phyloP scores from a whole-genome alignment of 768 basidiomycete genomes.

The Suillus ampliporus region DNA sequence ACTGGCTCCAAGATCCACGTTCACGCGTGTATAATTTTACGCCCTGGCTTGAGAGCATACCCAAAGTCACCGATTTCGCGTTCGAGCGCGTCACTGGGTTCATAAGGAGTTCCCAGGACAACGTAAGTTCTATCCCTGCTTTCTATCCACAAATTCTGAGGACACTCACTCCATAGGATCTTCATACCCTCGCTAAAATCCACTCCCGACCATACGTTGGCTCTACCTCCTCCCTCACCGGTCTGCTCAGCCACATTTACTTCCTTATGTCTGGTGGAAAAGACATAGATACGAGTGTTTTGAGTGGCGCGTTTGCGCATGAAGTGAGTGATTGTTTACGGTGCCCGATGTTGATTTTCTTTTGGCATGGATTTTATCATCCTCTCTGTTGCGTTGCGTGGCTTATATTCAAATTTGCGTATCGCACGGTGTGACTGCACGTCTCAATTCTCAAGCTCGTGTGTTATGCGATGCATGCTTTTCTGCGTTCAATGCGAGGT shows the following conservation, averaged over 20 bases:
- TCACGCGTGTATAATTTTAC: slow-evolving; percentile 88
- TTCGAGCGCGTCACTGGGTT: slow-evolving; percentile 81
- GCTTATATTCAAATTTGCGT: background rate
- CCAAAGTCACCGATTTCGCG: slow-evolving; percentile 81
- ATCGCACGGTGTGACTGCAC: background rate
- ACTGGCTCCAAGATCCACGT: slow-evolving; percentile 87
- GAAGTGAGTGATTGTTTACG: slow-evolving; percentile 51
- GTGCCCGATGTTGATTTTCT: background rate
- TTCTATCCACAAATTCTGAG: background rate
- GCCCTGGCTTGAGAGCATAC: slow-evolving; percentile 72
- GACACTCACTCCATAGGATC: slow-evolving; percentile 51
- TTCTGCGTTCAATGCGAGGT: background rate
- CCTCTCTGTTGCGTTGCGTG: slow-evolving; percentile 17
- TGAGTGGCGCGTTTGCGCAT: slow-evolving; percentile 64
- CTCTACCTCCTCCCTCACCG: slow-evolving; percentile 88
- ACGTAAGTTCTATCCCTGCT: slow-evolving; percentile 45
- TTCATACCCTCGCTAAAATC: slow-evolving; percentile 62
- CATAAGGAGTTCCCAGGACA: slow-evolving; percentile 77
- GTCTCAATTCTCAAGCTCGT: background rate
- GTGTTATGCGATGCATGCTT: background rate
- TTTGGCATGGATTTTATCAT: background rate
- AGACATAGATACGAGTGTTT: slow-evolving; percentile 59
- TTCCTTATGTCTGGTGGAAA: slow-evolving; percentile 81
- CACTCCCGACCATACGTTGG: slow-evolving; percentile 73
- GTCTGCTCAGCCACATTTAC: slow-evolving; percentile 86